Base-by-base conservation (phyloP, 768 basidiomycete genomes). In the Psilocybe subaeruginosa region DNA sequence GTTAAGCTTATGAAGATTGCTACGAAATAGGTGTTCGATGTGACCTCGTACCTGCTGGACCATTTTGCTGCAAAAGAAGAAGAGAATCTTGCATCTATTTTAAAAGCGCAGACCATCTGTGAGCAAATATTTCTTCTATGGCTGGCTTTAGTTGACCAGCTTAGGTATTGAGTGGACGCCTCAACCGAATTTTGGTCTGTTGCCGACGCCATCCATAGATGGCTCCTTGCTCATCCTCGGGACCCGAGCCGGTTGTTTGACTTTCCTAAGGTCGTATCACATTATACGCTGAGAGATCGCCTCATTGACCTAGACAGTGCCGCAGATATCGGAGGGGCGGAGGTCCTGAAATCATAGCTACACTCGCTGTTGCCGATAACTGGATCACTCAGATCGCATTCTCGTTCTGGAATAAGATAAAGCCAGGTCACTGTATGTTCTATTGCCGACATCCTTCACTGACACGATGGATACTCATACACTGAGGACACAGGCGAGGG, bases 81-180 rank as follows among this genome's bases (percentile, higher is more conserved):
- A 55, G 68, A 64, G 19, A 54, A 73, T 46, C 62, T 68, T 3
- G 64, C 72, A 0, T 72, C 71, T 31, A 77, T 79, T 29, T 70
- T 91, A 17, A 76, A 80, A 55, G 77, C 82, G 12, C 92, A 93
- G 68, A 77, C 82, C 5, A 80, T 77, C 30, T 82, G 90, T 85
- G 63, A 65, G 86, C 76, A 14, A 16, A 62, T n/a, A 8, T 6
- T 46, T 14, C 49, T 37, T 39, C 9, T 51, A 9, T n/a, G n/a
- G 4, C 60, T 52, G n/a, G 29, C 50, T 52, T 27, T 54, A 17
- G 19, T 7, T 23, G 14, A 19, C 8, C 8, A 11, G 14, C 49
- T 12, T 65, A 93, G 91, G 88, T 67, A 82, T 91, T 33, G 76
- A 80, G 12, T 94, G 92, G 92, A 88, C 91, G 3, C 63, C 72